A percentile compares a stretch with the other conserved stretches of the same genome.
phyloP scores from a whole-genome alignment of 2,329 filamentous ascomycete genomes.

The Pyricularia pennisetigena region DNA sequence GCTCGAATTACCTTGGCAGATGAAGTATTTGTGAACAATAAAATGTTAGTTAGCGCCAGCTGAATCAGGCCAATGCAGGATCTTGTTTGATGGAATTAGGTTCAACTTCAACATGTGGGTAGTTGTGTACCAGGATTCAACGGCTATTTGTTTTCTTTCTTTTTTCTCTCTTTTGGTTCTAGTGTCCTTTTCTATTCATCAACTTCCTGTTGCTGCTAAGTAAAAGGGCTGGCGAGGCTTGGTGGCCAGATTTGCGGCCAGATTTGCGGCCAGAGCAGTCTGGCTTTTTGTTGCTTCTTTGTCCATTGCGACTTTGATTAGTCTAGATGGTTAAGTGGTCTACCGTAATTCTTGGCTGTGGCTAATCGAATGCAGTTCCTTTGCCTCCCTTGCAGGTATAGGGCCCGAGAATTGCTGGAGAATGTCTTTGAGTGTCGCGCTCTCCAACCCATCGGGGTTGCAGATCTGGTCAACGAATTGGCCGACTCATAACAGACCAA shows the following conservation, averaged over 20 bases:
- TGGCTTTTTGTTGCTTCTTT: background rate
- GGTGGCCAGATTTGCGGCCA: background rate
- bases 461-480: no score
- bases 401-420: background rate
- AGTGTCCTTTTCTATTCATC: no score
- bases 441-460: no score
- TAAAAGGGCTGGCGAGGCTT: no score
- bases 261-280: background rate
- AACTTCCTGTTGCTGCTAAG: no score
- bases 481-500: no score
- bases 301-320: background rate
- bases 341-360: background rate
- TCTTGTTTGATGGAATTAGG: background rate
- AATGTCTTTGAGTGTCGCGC: background rate
- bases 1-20: background rate
- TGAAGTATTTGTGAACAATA: background rate
- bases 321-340: no score
- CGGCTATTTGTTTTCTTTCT: background rate
- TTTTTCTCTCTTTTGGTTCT: background rate
- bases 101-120: background rate
- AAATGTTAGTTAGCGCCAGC: background rate
- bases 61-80: background rate
- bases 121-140: background rate
- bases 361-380: background rate
- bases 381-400: background rate